Conservation (phyloP, 176 grass and related monocot genomes). For the Musa schizocarpa region DNA sequence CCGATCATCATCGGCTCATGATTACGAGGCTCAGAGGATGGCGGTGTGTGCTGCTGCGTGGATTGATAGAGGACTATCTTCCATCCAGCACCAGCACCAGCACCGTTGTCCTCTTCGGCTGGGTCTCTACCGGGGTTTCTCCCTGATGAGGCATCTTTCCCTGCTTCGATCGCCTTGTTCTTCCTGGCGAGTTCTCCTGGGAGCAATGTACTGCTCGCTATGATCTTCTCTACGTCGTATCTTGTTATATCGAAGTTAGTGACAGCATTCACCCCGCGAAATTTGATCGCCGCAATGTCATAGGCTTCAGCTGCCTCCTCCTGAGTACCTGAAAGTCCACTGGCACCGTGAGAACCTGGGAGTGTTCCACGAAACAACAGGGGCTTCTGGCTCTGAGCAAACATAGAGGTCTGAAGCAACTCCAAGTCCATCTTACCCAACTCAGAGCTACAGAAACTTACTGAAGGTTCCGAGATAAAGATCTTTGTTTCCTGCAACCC, state of each 20-base stretch:
- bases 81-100: conserved; percentile 27
- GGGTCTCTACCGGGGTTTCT: conserved; percentile 14
- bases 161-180: conserved; percentile 32
- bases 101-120: conserved; percentile 2
- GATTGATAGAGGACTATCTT: conserved; percentile 50
- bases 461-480: conserved; percentile 97
- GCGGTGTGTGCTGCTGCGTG: conserved; percentile 26
- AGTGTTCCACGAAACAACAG: not conserved
- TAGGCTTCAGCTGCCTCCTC: conserved; percentile 96
- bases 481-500: conserved; percentile 98
- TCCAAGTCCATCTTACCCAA: too few species aligned
- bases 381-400: too few species aligned
- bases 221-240: conserved; percentile 69
- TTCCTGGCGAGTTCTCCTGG: conserved; percentile 57
- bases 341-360: not conserved
- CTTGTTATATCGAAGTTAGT: conserved; percentile 91
- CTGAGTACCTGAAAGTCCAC: conserved; percentile 49
- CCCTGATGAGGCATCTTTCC: not conserved
- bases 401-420: too few species aligned
- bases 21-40: conserved; percentile 17
- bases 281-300: conserved; percentile 93
- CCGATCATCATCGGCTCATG: conserved; percentile 16
- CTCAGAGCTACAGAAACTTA: conserved; percentile 24
- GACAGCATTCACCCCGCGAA: conserved; percentile 80
- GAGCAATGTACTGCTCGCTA: conserved; percentile 63